Percentiles rank a stretch among this genome's conserved stretches.
Evolutionary conservation across 164 flowering plant genomes (phyloP).

Genomic region (Liquidambar formosana): DNA sequence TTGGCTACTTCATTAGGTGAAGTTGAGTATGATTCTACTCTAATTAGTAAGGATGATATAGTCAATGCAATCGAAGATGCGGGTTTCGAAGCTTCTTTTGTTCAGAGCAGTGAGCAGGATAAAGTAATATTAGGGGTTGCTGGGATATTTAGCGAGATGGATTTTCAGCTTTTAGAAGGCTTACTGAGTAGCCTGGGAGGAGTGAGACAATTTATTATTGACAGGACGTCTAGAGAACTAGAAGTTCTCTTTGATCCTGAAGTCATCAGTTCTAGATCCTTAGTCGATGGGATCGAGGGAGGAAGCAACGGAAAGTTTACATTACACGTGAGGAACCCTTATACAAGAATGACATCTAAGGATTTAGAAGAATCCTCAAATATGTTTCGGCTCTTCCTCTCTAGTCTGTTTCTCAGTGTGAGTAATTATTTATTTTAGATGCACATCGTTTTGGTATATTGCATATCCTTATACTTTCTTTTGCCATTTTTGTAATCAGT

Average conservation of each 20-base stretch:
- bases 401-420: constrained; percentile 87
- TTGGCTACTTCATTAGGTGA: constrained; percentile 90
- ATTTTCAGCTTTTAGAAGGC: constrained; percentile 59
- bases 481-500: not conserved
- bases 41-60: constrained; percentile 76
- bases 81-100: constrained; percentile 86
- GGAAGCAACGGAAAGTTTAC: constrained; percentile 65
- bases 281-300: constrained; percentile 71
- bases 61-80: constrained; percentile 92
- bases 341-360: constrained; percentile 62
- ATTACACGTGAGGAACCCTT: constrained; percentile 68
- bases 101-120: constrained; percentile 87
- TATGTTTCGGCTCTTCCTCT: constrained; percentile 78
- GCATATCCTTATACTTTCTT: not conserved
- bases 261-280: constrained; percentile 64
- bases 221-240: constrained; percentile 45
- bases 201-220: constrained; percentile 61
- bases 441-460: not conserved
- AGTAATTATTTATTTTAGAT: constrained; percentile 27
- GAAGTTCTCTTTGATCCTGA: constrained; percentile 87
- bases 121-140: constrained; percentile 53
- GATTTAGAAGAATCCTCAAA: constrained; percentile 68
- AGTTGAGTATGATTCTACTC: constrained; percentile 85
- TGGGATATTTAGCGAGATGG: constrained; percentile 64
- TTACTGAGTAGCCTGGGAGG: constrained; percentile 65